Conservation (phyloP, 2,329 filamentous ascomycete genomes). For the Berkeleyomyces basicola region DNA sequence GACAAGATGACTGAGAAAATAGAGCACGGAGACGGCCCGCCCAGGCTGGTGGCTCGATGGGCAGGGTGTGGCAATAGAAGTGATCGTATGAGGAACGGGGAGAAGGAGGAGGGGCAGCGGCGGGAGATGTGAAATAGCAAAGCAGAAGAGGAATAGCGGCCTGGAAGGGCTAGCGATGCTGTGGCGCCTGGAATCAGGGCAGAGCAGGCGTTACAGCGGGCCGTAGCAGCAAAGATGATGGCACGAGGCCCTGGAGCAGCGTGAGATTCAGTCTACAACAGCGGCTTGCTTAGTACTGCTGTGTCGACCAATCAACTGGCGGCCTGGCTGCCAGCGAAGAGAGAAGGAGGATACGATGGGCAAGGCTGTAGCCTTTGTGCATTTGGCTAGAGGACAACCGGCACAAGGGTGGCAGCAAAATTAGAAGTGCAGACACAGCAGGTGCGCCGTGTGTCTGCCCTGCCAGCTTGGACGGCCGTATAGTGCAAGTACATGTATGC, state of each 20-base stretch:
- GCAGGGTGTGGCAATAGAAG: background rate
- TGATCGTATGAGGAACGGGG: conserved; percentile 4
- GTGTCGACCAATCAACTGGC: background rate
- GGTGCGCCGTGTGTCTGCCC: no score
- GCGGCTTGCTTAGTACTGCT: background rate
- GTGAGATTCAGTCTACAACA: background rate
- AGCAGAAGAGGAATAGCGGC: background rate
- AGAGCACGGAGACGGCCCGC: conserved; percentile 1
- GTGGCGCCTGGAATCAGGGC: no score
- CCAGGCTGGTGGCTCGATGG: background rate
- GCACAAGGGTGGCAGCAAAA: background rate
- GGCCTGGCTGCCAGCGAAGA: background rate
- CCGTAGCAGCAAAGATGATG: background rate
- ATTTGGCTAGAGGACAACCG: background rate
- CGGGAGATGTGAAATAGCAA: background rate
- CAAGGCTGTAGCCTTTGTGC: background rate
- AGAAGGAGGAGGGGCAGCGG: background rate
- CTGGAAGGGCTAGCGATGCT: no score
- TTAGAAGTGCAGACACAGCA: no score
- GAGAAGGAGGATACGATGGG: background rate
- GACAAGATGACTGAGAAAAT: conserved; percentile 9
- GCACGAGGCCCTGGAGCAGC: background rate
- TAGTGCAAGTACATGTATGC: no score
- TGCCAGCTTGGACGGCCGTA: no score
- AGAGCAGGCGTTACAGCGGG: background rate